phyloP scores from a whole-genome alignment of 768 basidiomycete species.

The Agrocybe pediades region DNA sequence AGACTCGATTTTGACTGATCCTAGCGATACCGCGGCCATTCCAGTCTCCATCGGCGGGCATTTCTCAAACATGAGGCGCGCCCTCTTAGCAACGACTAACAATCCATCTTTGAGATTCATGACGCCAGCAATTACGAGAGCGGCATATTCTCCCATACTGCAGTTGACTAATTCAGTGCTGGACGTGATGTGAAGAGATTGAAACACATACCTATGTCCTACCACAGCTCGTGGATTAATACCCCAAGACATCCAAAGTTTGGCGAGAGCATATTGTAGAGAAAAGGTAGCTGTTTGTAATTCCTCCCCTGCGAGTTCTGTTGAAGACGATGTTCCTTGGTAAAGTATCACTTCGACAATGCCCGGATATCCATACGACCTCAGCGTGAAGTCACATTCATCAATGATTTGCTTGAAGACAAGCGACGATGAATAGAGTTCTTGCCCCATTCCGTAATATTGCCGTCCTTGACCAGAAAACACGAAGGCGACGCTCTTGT shows the following conservation, averaged over 20 bases:
- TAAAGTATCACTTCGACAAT: constrained; percentile 44
- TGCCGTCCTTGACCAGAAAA: constrained; percentile 78
- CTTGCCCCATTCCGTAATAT: constrained; percentile 62
- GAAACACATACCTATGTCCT: constrained; percentile 65
- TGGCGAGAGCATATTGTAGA: constrained; percentile 62
- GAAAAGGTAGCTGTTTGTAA: constrained; percentile 59
- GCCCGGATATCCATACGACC: constrained; percentile 49
- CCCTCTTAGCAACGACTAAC: constrained; percentile 56
- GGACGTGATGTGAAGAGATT: background rate
- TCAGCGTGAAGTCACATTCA: constrained; percentile 55
- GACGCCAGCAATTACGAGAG: constrained; percentile 63
- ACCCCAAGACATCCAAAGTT: constrained; percentile 73
- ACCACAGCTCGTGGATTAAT: constrained; percentile 59
- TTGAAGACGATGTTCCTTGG: background rate
- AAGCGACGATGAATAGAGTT: constrained; percentile 50
- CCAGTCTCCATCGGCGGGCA: constrained; percentile 49
- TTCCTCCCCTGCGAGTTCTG: constrained; percentile 17
- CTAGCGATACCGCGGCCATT: constrained; percentile 60
- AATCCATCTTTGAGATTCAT: constrained; percentile 60
- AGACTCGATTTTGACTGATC: constrained; percentile 31
- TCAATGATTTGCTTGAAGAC: constrained; percentile 56
- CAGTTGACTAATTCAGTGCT: constrained; percentile 14
- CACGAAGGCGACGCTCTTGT: constrained; percentile 54
- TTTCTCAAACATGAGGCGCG: constrained; percentile 52
- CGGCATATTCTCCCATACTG: constrained; percentile 79